phyloP scores from a whole-genome alignment of 2,329 filamentous ascomycete species.

The Penicillium sp. region DNA sequence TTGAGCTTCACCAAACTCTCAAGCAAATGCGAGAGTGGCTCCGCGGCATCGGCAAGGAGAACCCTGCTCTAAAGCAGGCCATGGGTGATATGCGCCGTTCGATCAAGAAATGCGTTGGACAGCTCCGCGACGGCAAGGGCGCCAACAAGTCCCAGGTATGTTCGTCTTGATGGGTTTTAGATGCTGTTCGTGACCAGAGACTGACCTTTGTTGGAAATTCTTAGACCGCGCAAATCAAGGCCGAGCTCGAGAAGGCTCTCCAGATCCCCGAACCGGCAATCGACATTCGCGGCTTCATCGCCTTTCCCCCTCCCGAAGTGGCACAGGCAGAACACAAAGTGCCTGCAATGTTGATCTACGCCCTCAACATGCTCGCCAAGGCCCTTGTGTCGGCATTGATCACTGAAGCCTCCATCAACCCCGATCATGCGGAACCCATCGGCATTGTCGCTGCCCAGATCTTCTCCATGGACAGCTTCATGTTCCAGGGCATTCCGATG shows the following conservation, averaged over 20 bases:
- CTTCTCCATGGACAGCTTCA: conserved; percentile 63
- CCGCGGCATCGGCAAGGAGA: conserved; percentile 49
- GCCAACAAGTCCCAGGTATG: conserved; percentile 54
- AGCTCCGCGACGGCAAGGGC: conserved; percentile 58
- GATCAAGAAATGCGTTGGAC: conserved; percentile 66
- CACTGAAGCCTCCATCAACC: conserved; percentile 58
- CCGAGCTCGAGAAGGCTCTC: conserved; percentile 50
- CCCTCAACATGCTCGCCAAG: conserved; percentile 72
- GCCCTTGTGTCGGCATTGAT: conserved; percentile 64
- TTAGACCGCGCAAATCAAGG: conserved; percentile 39
- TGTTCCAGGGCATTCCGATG: conserved; percentile 61
- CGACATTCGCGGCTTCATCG: conserved; percentile 52
- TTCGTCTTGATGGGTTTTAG: background rate
- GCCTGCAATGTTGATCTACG: conserved; percentile 64
- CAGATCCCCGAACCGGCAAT: conserved; percentile 50
- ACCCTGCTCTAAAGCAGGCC: conserved; percentile 55
- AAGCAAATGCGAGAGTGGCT: conserved; percentile 55
- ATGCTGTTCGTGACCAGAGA: background rate
- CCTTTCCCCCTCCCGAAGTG: conserved; percentile 36
- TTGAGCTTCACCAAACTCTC: conserved; percentile 60
- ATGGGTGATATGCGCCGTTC: conserved; percentile 67
- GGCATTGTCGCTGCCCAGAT: conserved; percentile 71
- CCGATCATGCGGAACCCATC: conserved; percentile 66
- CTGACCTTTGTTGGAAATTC: background rate
- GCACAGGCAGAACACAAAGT: conserved; percentile 44